Base-by-base conservation (phyloP, 257 asterid genomes). In the Penstemon barbatus region DNA sequence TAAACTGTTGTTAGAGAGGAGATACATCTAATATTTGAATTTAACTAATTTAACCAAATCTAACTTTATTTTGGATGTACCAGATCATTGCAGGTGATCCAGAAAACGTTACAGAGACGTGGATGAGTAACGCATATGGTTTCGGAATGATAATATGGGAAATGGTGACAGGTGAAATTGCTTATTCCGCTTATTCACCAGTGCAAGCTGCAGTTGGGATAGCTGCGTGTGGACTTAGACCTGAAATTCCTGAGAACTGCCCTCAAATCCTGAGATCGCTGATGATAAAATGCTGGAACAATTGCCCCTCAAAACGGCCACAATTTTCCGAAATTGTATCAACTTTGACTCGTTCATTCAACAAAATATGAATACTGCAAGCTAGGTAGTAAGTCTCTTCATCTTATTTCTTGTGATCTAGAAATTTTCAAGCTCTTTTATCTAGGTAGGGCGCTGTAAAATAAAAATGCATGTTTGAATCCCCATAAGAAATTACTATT, bases 171-270 rank as follows among this genome's bases (percentile, higher is more conserved):
- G 95, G 99, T 37, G 96, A 94, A 84, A 82, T 85, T 33, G 99
- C 97, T 49, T 94, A 94, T 75, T 89, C 97, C 63, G 85, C 99
- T 48, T 87, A 75, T 69, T 94, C 99, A n/a, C 99, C 99, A 0
- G 99, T 94, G 55, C 97, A 91, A 71, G 99, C 99, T 51, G 99
- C 99, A 19, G 99, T 94, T 3, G 97, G 99, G 61, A 94, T 94
- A 74, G 97, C 99, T 60, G 99, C 99, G 0, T 94, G 99, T 78
- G 97, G 97, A 60, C 96, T 94, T 40, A 81, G 99, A 70, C 99
- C 99, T 25, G 97, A 89, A 33, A 89, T 94, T 49, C 97, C 99
- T 1, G 88, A 87, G 60, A 78, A 81, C 68, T 94, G 99, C 77
- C 96, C 97, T 33, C 93, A 82, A 57, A 74, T 86, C 57, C 88